Conservation (phyloP, 805 yeast genomes). For the Debaryomyces tyrocola region DNA sequence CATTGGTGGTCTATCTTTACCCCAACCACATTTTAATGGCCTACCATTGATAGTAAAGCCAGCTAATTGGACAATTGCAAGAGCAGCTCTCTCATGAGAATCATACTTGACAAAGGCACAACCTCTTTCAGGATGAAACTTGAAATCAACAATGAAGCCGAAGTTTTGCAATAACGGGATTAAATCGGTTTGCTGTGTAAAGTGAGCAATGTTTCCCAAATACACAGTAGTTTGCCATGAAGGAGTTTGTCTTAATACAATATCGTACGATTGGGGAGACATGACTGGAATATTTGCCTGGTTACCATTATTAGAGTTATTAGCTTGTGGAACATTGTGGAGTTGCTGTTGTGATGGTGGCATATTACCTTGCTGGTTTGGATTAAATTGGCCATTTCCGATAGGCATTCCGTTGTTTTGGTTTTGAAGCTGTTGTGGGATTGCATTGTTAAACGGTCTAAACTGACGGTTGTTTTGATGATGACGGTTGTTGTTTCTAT, state of each 20-base stretch:
- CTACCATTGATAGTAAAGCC: conserved; percentile 77
- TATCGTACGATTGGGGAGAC: conserved; percentile 63
- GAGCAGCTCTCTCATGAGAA: conserved; percentile 84
- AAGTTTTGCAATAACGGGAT: conserved; percentile 73
- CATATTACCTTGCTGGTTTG: conserved; percentile 4
- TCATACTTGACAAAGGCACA: conserved; percentile 89
- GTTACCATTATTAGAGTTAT: conserved; percentile 1
- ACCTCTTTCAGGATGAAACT: conserved; percentile 76
- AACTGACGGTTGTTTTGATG: conserved; percentile 12
- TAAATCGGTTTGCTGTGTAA: conserved; percentile 69
- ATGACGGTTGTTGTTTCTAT: conserved; percentile 12
- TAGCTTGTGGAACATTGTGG: conserved; percentile 2
- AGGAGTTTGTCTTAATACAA: conserved; percentile 76
- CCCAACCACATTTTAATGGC: conserved; percentile 85
- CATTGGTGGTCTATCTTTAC: conserved; percentile 52
- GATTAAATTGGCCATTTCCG: conserved; percentile 5
- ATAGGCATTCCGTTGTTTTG: conserved; percentile 8
- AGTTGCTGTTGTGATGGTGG: conserved; percentile 1
- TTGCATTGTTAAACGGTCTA: conserved; percentile 14
- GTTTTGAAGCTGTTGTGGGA: conserved; percentile 10
- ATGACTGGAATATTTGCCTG: conserved; percentile 25
- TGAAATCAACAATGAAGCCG: conserved; percentile 80
- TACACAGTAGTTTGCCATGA: conserved; percentile 84
- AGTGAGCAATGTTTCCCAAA: conserved; percentile 81
- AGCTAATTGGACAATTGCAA: conserved; percentile 76